Evolutionary conservation across 139 green algal genomes (phyloP), one percentile per base, ranked within the genome.

Genomic region (Volvox africanus): DNA sequence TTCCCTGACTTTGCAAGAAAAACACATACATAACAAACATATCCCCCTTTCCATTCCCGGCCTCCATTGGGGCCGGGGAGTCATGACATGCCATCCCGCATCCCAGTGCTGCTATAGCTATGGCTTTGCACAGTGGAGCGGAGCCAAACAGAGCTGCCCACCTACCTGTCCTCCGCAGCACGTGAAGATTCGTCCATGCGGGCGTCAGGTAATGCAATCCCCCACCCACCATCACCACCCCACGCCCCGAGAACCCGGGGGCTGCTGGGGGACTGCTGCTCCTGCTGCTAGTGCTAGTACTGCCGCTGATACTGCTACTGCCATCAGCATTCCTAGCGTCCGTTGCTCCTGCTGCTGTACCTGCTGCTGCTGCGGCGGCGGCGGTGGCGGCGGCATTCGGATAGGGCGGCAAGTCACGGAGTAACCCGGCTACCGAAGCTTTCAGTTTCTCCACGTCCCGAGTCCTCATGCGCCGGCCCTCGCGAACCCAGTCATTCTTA

Each of bases 131-230:
- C n/a, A n/a, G n/a, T n/a, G n/a, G n/a, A n/a, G n/a, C n/a, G n/a
- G n/a, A n/a, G n/a, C n/a, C n/a, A n/a, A n/a, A n/a, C n/a, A n/a
- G n/a, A n/a, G n/a, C 44, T 55, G 44, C 44, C 44, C 9, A 55
- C 50, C 0, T 61, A 86, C 92, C 90, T 89, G 92, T 89, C 22
- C 67, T 73, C 18, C 94, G 87, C 82, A 96, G 89, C 87, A 93
- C 82, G 88, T 94, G 88, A 32, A 96, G 62, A 80, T 61, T 93
- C 28, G 93, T 83, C 94, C 94, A 96, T 21, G 93, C 90, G 24
- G 92, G 89, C 55, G 94, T 90, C 76, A 96, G 92, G 88, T 96
- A 96, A 1, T 76, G 82, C 35, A 94, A 24, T 24, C 92, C 90
- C 20, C 94, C 94, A 3, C 85, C 91, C 35, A 96, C 82, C 30